A percentile compares a stretch with the other conserved stretches of the same genome.
Conservation (phyloP, 257 asterid species). For the Gentiana straminea region DNA sequence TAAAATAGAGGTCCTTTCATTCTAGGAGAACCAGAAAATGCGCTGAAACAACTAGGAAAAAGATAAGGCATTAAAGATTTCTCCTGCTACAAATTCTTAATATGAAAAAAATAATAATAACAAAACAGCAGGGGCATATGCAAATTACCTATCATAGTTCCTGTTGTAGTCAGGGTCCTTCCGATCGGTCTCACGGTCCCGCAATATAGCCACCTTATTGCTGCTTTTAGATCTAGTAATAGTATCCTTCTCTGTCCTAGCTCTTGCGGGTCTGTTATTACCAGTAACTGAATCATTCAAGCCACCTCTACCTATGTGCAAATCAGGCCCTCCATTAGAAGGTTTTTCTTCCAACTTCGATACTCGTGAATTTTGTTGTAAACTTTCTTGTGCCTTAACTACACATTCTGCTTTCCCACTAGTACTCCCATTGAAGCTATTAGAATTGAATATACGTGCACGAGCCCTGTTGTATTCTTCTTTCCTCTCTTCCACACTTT, state of each 20-base stretch:
- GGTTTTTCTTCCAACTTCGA: constrained; percentile 47
- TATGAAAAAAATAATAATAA: not conserved
- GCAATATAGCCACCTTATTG: constrained; percentile 84
- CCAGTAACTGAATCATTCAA: constrained; percentile 54
- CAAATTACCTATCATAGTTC: constrained; percentile 73
- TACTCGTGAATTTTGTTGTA: constrained; percentile 39
- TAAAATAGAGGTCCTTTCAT: too few species aligned
- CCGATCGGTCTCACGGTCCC: constrained; percentile 91
- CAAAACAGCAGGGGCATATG: not conserved
- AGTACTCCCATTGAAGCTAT: constrained; percentile 43
- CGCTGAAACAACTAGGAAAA: not conserved
- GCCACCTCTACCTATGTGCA: constrained; percentile 43
- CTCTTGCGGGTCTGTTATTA: constrained; percentile 66
- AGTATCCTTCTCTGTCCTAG: constrained; percentile 73
- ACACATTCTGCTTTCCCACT: constrained; percentile 51
- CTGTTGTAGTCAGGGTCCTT: constrained; percentile 96
- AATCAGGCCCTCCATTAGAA: constrained; percentile 35
- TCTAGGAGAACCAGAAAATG: too few species aligned
- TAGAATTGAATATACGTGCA: constrained; percentile 88
- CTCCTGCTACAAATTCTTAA: too few species aligned
- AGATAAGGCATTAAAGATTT: not conserved
- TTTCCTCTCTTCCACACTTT: constrained; percentile 94
- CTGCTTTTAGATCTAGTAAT: constrained; percentile 46
- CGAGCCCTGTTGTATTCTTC: constrained; percentile 97
- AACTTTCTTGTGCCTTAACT: constrained; percentile 46